Base-by-base conservation (phyloP, 176 grass and related monocot genomes). In the Phyllostachys edulis region DNA sequence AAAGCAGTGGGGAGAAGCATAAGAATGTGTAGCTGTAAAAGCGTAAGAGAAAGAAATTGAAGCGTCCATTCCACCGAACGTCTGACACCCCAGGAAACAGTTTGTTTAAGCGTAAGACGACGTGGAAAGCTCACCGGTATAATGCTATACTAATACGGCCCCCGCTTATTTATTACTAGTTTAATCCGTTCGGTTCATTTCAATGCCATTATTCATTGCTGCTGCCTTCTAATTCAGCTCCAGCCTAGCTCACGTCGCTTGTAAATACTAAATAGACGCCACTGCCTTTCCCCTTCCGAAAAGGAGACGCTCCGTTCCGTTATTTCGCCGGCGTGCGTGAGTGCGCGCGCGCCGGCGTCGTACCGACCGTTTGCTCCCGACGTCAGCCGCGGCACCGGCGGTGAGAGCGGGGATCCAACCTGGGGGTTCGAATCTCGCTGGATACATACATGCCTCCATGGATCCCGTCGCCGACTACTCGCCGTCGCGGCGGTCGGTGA, bases 91-190 rank as follows among this genome's bases (percentile, higher is more conserved):
- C 55, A 7, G 3, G 47, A 46, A 26, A 17, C 37, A 21, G 37
- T 36, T 69, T 39, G 66, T 26, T 57, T 17, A 71, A 39, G 67
- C 49, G 45, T 8, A 45, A 11, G 12, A n/a, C 77, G 84, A 80
- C 69, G 80, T 84, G 85, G 85, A 84, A 87, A 90, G 89, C 89
- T 80, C 84, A 87, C 74, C 85, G 6, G 50, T 23, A 46, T 15
- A 64, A 55, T 73, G 67, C 6, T 52, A 60, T 46, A 21, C 1
- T 51, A 80, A 23, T 16, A 1, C 3, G 41, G 26, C 1, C 45
- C 40, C 8, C 23, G 20, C 41, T 57, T 9, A 17, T 17, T 38
- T 12, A 13, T 65, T 65, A 16, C 77, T 46, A 6, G 12, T 12
- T 65, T 8, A 54, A 39, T 75, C 77, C 15, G 2, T 39, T 50